Evolutionary conservation across 306 rosid species (phyloP).

Genomic region (Vigna unguiculata): DNA sequence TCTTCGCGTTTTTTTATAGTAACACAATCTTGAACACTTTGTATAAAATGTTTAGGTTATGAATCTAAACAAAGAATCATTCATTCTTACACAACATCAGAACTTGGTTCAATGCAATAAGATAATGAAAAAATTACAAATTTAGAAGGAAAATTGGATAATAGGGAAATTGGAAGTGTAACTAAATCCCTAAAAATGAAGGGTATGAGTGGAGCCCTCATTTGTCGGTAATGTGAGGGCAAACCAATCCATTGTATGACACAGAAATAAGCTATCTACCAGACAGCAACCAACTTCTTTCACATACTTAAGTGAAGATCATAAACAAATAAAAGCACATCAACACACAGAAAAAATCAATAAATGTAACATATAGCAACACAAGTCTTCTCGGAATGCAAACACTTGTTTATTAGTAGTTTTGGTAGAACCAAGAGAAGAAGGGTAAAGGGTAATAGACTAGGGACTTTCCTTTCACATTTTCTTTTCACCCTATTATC

Average conservation of each 20-base stretch:
- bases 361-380: conserved; percentile 46
- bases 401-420: conserved; percentile 56
- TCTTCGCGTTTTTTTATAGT: neutral
- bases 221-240: conserved; percentile 47
- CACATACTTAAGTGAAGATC: conserved; percentile 34
- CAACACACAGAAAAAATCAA: conserved; percentile 35
- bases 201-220: conserved; percentile 46
- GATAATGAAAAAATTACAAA: too few species aligned
- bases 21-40: neutral
- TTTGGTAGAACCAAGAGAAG: conserved; percentile 38
- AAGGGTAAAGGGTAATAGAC: neutral
- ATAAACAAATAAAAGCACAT: neutral
- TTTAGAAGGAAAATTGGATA: conserved; percentile 26
- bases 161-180: conserved; percentile 6
- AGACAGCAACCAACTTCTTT: conserved; percentile 62
- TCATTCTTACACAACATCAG: too few species aligned
- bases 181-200: conserved; percentile 41
- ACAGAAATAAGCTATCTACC: conserved; percentile 54
- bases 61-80: too few species aligned
- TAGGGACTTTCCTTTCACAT: conserved; percentile 1
- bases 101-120: neutral
- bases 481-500: conserved; percentile 27
- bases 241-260: conserved; percentile 33
- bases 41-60: neutral
- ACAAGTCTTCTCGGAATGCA: conserved; percentile 57